phyloP scores from a whole-genome alignment of 805 yeast genomes.

The Candida sphagnicola region DNA sequence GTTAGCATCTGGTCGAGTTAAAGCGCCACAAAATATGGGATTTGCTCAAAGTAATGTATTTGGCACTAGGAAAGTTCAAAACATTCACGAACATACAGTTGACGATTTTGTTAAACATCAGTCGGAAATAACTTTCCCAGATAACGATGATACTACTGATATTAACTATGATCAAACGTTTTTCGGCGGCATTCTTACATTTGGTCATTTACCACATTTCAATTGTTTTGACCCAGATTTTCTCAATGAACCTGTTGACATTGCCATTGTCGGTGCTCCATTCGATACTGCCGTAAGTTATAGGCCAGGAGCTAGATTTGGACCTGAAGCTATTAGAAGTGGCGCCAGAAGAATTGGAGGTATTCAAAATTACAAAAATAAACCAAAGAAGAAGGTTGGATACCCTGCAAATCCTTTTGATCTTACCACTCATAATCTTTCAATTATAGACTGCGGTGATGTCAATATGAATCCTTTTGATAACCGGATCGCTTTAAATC shows the following conservation, averaged over 20 bases:
- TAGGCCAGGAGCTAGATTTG: constrained; percentile 58
- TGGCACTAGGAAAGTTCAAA: constrained; percentile 7
- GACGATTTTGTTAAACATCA: constrained; percentile 7
- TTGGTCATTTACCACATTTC: constrained; percentile 45
- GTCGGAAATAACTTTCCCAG: constrained; percentile 24
- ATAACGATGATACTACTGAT: constrained; percentile 33
- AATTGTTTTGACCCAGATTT: constrained; percentile 42
- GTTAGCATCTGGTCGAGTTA: constrained; percentile 1
- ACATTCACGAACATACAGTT: constrained; percentile 3
- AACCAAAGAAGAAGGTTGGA: constrained; percentile 33
- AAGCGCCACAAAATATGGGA: not conserved
- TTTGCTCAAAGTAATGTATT: constrained; percentile 1
- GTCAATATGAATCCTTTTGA: constrained; percentile 68
- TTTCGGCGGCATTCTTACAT: constrained; percentile 53
- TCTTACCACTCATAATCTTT: constrained; percentile 34
- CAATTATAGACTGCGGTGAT: constrained; percentile 63
- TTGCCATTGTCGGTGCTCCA: constrained; percentile 58
- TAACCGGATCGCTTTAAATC: constrained; percentile 58
- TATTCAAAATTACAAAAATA: constrained; percentile 26
- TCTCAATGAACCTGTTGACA: constrained; percentile 27
- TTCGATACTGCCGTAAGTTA: constrained; percentile 55
- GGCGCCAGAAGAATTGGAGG: constrained; percentile 39
- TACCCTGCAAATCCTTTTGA: constrained; percentile 51
- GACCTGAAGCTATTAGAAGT: constrained; percentile 50
- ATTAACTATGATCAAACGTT: constrained; percentile 13